A percentile compares a stretch with the other conserved stretches of the same genome.
Evolutionary conservation across 2,329 filamentous ascomycete genomes (phyloP).

Genomic region (Teratosphaeria nubilosa): DNA sequence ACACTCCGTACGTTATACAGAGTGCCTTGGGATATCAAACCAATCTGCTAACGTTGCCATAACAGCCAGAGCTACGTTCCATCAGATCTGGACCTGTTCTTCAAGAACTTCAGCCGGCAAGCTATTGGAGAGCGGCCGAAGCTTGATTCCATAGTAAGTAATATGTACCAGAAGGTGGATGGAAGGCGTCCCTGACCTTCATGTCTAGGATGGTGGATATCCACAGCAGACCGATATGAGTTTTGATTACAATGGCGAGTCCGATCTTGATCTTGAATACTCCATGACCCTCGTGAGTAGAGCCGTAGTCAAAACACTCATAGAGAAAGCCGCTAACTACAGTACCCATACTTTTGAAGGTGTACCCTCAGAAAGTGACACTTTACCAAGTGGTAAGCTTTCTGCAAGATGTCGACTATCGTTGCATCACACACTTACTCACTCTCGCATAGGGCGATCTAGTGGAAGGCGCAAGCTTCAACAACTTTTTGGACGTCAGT

Average conservation of each 20-base stretch:
- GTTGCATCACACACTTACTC: not conserved
- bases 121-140: slow-evolving; percentile 24
- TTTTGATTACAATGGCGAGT: slow-evolving; percentile 38
- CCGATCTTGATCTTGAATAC: slow-evolving; percentile 46
- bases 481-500: not conserved
- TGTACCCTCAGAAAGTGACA: slow-evolving; percentile 39
- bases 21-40: not conserved
- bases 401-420: slow-evolving; percentile 5
- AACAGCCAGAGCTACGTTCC: slow-evolving; percentile 32
- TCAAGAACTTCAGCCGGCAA: slow-evolving; percentile 24
- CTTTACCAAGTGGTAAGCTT: slow-evolving; percentile 38
- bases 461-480: slow-evolving; percentile 2
- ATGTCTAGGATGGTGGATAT: slow-evolving; percentile 10
- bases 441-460: not conserved
- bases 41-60: not conserved
- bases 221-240: slow-evolving; percentile 32
- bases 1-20: slow-evolving; percentile 31
- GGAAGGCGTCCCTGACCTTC: slow-evolving; percentile 9
- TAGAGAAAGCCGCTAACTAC: not conserved
- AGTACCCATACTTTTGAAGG: not conserved
- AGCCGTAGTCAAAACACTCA: not conserved
- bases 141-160: slow-evolving; percentile 16
- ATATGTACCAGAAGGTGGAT: not conserved
- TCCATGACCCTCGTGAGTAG: slow-evolving; percentile 31
- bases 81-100: slow-evolving; percentile 27